These are phyloP conservation scores for Pterocarpus santalinus DNA, from an alignment of 306 rosid species.

Conservation along the genomic window DNA sequence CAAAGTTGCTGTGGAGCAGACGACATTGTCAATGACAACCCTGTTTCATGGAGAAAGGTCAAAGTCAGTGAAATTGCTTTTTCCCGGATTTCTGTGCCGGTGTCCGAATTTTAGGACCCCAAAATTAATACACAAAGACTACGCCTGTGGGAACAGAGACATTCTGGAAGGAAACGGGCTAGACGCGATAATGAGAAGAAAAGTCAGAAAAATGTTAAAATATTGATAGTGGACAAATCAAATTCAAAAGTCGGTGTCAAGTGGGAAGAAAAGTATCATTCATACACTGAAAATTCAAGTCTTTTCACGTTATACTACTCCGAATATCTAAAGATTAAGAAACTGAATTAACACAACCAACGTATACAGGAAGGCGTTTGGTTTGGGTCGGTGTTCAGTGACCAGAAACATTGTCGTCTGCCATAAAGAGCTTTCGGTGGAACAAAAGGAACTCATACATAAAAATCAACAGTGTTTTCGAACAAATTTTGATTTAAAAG, in stretches of 20 bases:
- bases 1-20: conserved; percentile 76
- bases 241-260: conserved; percentile 29
- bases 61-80: conserved; percentile 52
- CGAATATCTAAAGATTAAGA: not conserved
- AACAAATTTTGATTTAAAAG: not conserved
- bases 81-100: conserved; percentile 1
- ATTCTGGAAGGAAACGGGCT: conserved; percentile 37
- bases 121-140: not conserved
- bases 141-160: not conserved
- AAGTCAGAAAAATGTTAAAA: conserved; percentile 46
- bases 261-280: not conserved
- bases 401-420: conserved; percentile 23
- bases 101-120: not conserved
- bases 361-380: not conserved
- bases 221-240: conserved; percentile 34
- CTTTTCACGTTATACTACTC: not conserved
- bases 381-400: not conserved
- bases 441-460: not conserved
- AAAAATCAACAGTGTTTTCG: not conserved
- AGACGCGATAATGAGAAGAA: conserved; percentile 36
- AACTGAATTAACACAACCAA: conserved; percentile 34
- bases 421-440: conserved; percentile 1
- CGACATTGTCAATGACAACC: conserved; percentile 94
- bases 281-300: not conserved
- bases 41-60: conserved; percentile 59